Evolutionary conservation across 164 flowering plant species (phyloP).

Genomic region (Paratinospora sagittata): DNA sequence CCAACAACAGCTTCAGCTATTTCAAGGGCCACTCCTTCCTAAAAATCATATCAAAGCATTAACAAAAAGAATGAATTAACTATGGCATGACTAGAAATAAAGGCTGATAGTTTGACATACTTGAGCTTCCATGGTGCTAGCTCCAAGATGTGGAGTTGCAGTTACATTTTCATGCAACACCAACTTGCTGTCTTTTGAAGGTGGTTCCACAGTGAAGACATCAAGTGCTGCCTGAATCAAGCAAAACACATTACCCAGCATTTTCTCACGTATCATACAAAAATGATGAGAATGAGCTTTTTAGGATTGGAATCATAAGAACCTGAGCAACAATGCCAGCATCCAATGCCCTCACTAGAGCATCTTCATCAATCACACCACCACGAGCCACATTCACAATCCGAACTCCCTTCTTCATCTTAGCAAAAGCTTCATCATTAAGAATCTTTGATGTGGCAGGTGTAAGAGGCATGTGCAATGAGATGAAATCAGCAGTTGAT

Average conservation of each 20-base stretch:
- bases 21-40: slow-evolving; percentile 40
- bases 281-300: not conserved
- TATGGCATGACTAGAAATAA: not conserved
- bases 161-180: slow-evolving; percentile 67
- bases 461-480: slow-evolving; percentile 86
- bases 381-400: slow-evolving; percentile 91
- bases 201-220: slow-evolving; percentile 81
- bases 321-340: slow-evolving; percentile 84
- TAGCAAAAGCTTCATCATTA: slow-evolving; percentile 73
- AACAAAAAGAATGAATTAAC: not conserved
- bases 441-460: slow-evolving; percentile 69
- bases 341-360: slow-evolving; percentile 71
- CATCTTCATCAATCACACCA: slow-evolving; percentile 87
- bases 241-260: not conserved
- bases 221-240: slow-evolving; percentile 76
- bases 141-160: slow-evolving; percentile 88
- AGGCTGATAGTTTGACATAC: slow-evolving; percentile 22
- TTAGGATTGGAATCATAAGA: slow-evolving; percentile 2
- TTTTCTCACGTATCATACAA: not conserved
- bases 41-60: slow-evolving; percentile 10
- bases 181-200: slow-evolving; percentile 56
- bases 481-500: slow-evolving; percentile 69
- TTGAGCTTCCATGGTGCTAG: slow-evolving; percentile 87
- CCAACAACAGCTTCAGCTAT: slow-evolving; percentile 32
- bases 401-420: slow-evolving; percentile 80